These are phyloP conservation scores for Trichophyton simii DNA, from an alignment of 2,329 filamentous ascomycete species.

Conservation along the genomic window DNA sequence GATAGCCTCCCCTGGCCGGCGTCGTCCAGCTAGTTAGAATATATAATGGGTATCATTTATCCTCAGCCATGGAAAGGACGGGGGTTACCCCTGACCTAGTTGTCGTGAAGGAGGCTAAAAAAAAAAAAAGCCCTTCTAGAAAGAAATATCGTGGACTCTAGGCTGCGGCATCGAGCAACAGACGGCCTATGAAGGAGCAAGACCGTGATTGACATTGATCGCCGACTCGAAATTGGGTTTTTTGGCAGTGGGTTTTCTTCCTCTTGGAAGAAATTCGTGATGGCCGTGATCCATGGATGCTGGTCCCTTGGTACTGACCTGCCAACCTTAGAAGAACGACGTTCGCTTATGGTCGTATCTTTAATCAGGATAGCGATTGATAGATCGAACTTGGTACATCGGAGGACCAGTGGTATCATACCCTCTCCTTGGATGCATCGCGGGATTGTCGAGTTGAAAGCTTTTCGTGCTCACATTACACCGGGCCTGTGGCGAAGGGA, in stretches of 20 bases:
- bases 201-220: not conserved
- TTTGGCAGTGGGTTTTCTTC: not conserved
- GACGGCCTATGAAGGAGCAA: not conserved
- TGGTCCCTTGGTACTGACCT: not conserved
- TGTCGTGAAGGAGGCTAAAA: not conserved
- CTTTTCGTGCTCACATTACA: not conserved
- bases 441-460: not conserved
- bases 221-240: not conserved
- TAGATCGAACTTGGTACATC: not conserved
- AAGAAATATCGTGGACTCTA: not conserved
- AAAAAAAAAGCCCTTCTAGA: not conserved
- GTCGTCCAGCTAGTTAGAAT: not conserved
- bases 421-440: not conserved
- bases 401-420: not conserved
- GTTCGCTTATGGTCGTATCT: slow-evolving; percentile 1
- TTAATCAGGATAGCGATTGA: not conserved
- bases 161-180: not conserved
- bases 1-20: no score
- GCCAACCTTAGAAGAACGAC: not conserved
- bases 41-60: not conserved
- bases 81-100: not conserved
- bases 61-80: not conserved
- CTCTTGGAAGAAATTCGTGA: not conserved
- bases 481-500: not conserved
- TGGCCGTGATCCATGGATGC: not conserved